phyloP scores from a whole-genome alignment of 331 rosid species.

The Quercus tomentella region DNA sequence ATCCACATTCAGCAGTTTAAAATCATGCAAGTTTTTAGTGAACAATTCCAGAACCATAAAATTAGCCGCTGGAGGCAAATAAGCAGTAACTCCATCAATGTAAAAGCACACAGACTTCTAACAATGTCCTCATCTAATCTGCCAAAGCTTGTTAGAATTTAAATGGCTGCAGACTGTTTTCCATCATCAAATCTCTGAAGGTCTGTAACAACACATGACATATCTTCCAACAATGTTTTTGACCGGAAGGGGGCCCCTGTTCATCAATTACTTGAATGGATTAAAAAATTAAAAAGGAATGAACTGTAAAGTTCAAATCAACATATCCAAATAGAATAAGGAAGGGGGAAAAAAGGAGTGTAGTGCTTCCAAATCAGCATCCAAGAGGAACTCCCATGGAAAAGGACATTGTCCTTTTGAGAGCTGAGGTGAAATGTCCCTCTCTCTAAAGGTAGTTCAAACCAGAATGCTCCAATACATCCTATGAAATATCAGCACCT shows the following conservation, averaged over 20 bases:
- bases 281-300: not conserved
- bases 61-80: not conserved
- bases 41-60: not conserved
- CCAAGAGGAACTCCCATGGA: not conserved
- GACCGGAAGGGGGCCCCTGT: constrained; percentile 85
- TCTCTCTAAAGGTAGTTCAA: too few species aligned
- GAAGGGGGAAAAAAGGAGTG: not conserved
- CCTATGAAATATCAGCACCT: not conserved
- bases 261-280: constrained; percentile 7
- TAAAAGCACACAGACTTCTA: not conserved
- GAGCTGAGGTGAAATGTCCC: too few species aligned
- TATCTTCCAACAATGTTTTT: constrained; percentile 65
- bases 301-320: not conserved
- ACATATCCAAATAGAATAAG: not conserved
- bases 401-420: not conserved
- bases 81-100: not conserved
- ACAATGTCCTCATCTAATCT: not conserved
- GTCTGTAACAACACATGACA: constrained; percentile 57
- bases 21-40: not conserved
- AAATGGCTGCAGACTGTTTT: not conserved
- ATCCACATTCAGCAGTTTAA: not conserved
- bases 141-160: not conserved
- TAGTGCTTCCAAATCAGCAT: not conserved
- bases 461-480: not conserved
- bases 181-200: constrained; percentile 36